Evolutionary conservation across 1,284 basidiomycete species (phyloP).

Genomic region (Vanrija pseudolonga): DNA sequence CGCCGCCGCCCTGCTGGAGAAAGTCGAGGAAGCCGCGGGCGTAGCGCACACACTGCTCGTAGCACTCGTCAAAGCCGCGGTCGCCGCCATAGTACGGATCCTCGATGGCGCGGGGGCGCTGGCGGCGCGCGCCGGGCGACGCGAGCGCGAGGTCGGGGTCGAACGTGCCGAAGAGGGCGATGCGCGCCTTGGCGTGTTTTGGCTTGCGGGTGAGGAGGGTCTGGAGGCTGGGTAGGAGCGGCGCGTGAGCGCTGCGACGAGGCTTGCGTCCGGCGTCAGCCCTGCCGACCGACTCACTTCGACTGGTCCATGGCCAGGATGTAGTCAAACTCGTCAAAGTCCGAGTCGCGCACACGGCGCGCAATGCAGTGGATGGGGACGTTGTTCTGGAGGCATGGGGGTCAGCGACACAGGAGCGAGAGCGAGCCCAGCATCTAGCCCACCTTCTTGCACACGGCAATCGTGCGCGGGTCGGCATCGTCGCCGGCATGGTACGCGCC

Average conservation of each 20-base stretch:
- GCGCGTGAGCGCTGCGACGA: background rate
- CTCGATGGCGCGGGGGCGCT: slow-evolving; percentile 23
- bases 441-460: slow-evolving; percentile 47
- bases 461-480: slow-evolving; percentile 46
- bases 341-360: slow-evolving; percentile 38
- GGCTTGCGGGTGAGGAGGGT: slow-evolving; percentile 44
- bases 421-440: background rate
- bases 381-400: no score
- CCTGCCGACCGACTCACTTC: slow-evolving; percentile 33
- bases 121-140: slow-evolving; percentile 16
- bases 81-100: slow-evolving; percentile 51
- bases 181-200: slow-evolving; percentile 24
- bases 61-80: slow-evolving; percentile 50
- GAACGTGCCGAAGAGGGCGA: slow-evolving; percentile 40
- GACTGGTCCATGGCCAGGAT: slow-evolving; percentile 52
- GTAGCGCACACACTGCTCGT: slow-evolving; percentile 49
- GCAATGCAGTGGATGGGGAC: slow-evolving; percentile 48
- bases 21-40: slow-evolving; percentile 44
- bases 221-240: slow-evolving; percentile 38
- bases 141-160: slow-evolving; percentile 27
- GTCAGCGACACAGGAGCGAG: background rate
- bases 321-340: slow-evolving; percentile 50
- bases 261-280: no score
- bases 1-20: slow-evolving; percentile 26
- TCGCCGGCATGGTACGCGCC: slow-evolving; percentile 51